Evolutionary conservation across 768 basidiomycete genomes (phyloP), one percentile per base, ranked within the genome.

Genomic region (Asterophora parasitica): DNA sequence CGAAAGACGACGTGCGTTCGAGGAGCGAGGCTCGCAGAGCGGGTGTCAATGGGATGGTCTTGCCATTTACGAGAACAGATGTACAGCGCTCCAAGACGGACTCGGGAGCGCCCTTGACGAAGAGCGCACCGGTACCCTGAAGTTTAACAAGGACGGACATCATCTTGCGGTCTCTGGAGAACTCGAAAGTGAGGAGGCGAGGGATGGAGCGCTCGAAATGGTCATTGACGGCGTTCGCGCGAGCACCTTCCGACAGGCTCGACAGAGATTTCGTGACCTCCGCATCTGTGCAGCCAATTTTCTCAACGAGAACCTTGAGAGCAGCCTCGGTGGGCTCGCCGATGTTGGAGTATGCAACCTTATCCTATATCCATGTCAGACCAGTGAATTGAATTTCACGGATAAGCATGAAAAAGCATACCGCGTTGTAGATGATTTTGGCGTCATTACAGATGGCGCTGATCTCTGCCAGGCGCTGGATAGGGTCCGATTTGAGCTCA

Each of bases 241-340:
- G 88, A 31, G 67, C 70, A 13, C 73, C 65, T 32, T 77, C 77
- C 2, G 79, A 62, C 17, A 94, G 73, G 34, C 68, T 64, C 2
- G 75, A 42, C 35, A 94, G 71, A 4, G 82, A 76, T 50, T 81
- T 73, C 42, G 72, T 67, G 19, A 84, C 53, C 54, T 81, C 75
- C 6, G 66, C 65, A 58, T 90, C 80, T 15, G 77, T 69, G 62
- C 85, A 86, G 15, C 88, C 92, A 46, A 97, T 78, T 72, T 98
- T 99, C 72, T 99, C 95, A 17, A 81, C 91, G 13, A 98, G 79
- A 35, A 96, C 93, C 65, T 89, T 93, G 47, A 99, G 77, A 0
- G 95, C 95, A 4, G 95, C 95, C 67, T 99, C 95, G 1, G 95
- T 99, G 11, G 95, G 95, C 69, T 98, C 95, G 19, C 95, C 95